These are phyloP conservation scores for Delonix regia DNA, from an alignment of 306 rosid genomes.

Conservation along the genomic window DNA sequence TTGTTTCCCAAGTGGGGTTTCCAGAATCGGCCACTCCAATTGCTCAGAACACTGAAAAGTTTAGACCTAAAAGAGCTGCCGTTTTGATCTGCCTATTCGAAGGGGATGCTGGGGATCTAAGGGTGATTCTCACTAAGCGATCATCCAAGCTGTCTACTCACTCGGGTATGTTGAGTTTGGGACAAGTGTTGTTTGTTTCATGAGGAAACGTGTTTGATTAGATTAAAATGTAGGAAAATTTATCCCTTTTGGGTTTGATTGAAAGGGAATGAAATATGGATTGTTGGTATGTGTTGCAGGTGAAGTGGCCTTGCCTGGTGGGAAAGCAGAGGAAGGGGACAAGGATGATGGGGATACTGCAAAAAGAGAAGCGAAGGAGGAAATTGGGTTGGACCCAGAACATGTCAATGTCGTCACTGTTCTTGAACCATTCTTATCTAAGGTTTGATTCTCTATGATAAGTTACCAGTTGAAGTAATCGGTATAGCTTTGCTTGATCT, in stretches of 20 bases:
- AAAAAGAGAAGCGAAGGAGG: constrained; percentile 88
- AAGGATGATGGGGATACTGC: constrained; percentile 90
- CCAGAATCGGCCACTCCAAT: constrained; percentile 73
- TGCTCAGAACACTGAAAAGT: constrained; percentile 48
- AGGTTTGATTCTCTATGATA: constrained; percentile 52
- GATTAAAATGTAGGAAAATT: neutral
- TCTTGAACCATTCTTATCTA: constrained; percentile 92
- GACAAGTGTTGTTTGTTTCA: neutral
- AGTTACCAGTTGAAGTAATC: neutral
- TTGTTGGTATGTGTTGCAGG: constrained; percentile 54
- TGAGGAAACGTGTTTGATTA: neutral
- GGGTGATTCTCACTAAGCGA: constrained; percentile 89
- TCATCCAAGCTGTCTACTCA: constrained; percentile 76
- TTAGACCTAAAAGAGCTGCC: constrained; percentile 80
- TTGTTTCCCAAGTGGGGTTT: constrained; percentile 82
- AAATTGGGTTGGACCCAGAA: constrained; percentile 87
- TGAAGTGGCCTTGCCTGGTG: constrained; percentile 95
- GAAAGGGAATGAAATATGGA: constrained; percentile 2
- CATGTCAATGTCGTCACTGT: constrained; percentile 76
- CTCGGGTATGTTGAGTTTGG: constrained; percentile 62
- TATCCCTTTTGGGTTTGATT: constrained; percentile 43
- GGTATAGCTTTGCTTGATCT: constrained; percentile 3
- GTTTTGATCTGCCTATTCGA: constrained; percentile 91
- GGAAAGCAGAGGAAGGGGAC: constrained; percentile 91
- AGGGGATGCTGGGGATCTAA: constrained; percentile 81